Evolutionary conservation across 306 rosid species (phyloP).

Genomic region (Trifolium pratense): DNA sequence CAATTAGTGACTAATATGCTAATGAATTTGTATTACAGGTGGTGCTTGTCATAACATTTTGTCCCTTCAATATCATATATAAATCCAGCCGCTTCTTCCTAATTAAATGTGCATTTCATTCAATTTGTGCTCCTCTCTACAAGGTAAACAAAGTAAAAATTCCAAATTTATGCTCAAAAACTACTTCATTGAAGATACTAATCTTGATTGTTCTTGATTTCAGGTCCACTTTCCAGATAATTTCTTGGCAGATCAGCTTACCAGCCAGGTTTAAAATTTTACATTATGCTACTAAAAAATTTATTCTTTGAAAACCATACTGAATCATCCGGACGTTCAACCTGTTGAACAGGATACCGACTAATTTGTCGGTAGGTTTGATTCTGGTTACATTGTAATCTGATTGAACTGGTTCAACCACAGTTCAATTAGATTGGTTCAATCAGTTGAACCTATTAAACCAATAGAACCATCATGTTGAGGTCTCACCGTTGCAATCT

Average conservation of each 20-base stretch:
- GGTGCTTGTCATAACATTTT: slow-evolving; percentile 56
- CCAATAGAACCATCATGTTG: background rate
- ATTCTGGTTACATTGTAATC: background rate
- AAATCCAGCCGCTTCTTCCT: slow-evolving; percentile 73
- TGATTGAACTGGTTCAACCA: background rate
- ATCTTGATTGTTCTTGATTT: slow-evolving; percentile 28
- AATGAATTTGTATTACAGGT: slow-evolving; percentile 50
- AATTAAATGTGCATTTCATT: slow-evolving; percentile 50
- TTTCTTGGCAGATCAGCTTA: slow-evolving; percentile 86
- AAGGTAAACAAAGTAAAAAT: slow-evolving; percentile 55
- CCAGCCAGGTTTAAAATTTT: slow-evolving; percentile 66
- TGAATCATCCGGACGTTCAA: background rate
- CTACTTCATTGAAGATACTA: background rate
- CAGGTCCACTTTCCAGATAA: slow-evolving; percentile 67
- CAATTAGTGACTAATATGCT: background rate
- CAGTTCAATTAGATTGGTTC: background rate
- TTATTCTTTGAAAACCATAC: background rate
- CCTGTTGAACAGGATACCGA: too few species aligned
- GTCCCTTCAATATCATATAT: slow-evolving; percentile 70
- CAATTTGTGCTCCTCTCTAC: slow-evolving; percentile 71
- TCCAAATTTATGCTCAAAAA: background rate
- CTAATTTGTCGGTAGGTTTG: background rate
- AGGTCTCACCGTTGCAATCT: background rate
- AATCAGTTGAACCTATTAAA: too few species aligned
- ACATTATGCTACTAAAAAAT: slow-evolving; percentile 13